phyloP scores from a whole-genome alignment of 2,329 filamentous ascomycete species.

The Fusarium circinatum region DNA sequence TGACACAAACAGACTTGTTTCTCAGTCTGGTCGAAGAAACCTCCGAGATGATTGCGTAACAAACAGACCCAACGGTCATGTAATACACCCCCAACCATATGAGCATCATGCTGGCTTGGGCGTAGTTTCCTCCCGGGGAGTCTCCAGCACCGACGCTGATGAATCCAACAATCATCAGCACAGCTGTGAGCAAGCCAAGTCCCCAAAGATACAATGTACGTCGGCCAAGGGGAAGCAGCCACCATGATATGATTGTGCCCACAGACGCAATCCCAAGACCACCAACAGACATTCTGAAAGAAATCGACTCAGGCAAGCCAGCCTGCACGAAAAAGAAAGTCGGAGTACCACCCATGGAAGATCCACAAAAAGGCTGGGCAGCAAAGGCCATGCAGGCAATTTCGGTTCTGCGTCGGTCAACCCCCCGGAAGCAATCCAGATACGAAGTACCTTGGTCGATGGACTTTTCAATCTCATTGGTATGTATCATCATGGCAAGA shows the following conservation, averaged over 20 bases:
- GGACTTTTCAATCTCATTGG: conserved; percentile 53
- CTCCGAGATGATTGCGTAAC: conserved; percentile 54
- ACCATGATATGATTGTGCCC: conserved; percentile 31
- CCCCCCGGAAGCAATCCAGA: conserved; percentile 59
- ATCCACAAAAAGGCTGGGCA: conserved; percentile 54
- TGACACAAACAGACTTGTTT: conserved; percentile 52
- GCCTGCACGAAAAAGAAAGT: conserved; percentile 62
- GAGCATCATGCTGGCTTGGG: conserved; percentile 51
- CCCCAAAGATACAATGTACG: conserved; percentile 32
- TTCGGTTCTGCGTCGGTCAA: conserved; percentile 57
- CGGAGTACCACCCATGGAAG: conserved; percentile 52
- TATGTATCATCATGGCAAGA: conserved; percentile 69
- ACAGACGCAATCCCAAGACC: conserved; percentile 32
- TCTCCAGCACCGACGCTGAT: conserved; percentile 42
- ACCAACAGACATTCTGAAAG: conserved; percentile 31
- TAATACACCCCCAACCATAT: conserved; percentile 54
- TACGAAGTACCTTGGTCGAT: conserved; percentile 45
- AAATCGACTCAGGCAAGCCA: conserved; percentile 43
- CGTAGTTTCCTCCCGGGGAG: conserved; percentile 18
- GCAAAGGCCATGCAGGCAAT: conserved; percentile 55
- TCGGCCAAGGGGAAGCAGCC: conserved; percentile 24
- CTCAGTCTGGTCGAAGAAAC: conserved; percentile 51
- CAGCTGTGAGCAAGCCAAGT: conserved; percentile 3
- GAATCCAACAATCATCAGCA: conserved; percentile 19
- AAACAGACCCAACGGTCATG: conserved; percentile 53